These are phyloP conservation scores for Pseudogymnoascus sp. DNA, from an alignment of 2,329 filamentous ascomycete species.

Conservation along the genomic window DNA sequence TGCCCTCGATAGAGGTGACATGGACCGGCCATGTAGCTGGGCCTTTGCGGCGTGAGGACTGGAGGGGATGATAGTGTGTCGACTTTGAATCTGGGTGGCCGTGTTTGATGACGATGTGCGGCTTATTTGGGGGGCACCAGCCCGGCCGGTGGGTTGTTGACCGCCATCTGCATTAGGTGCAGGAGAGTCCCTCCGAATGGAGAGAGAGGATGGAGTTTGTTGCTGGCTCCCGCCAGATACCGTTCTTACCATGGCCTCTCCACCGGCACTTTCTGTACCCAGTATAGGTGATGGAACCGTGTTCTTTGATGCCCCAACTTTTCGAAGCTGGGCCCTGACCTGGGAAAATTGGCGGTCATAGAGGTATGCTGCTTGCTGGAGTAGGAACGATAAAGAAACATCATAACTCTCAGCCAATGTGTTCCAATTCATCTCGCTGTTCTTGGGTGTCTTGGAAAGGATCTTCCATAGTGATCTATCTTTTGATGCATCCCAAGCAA, in stretches of 20 bases:
- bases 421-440: slow-evolving; percentile 75
- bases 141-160: slow-evolving; percentile 5
- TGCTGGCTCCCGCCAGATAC: slow-evolving; percentile 36
- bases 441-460: slow-evolving; percentile 71
- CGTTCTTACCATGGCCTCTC: slow-evolving; percentile 43
- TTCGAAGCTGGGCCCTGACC: slow-evolving; percentile 82
- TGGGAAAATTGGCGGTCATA: slow-evolving; percentile 87
- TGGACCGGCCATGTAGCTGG: slow-evolving; percentile 18
- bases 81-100: slow-evolving; percentile 20
- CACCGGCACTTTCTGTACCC: slow-evolving; percentile 31
- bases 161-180: slow-evolving; percentile 19
- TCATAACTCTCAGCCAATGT: slow-evolving; percentile 46
- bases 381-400: slow-evolving; percentile 77
- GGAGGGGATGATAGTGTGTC: slow-evolving; percentile 18
- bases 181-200: slow-evolving; percentile 23
- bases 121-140: slow-evolving; percentile 23
- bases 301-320: slow-evolving; percentile 50
- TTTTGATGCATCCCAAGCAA: slow-evolving; percentile 80
- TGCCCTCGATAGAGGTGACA: slow-evolving; percentile 20
- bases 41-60: slow-evolving; percentile 24
- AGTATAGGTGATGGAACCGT: slow-evolving; percentile 49
- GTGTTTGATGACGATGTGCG: slow-evolving; percentile 26
- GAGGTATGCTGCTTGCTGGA: slow-evolving; percentile 89
- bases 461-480: slow-evolving; percentile 87
- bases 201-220: slow-evolving; percentile 23